Conservation (phyloP, 192 early-diverging fungal species). For the Coemansia sp. region DNA sequence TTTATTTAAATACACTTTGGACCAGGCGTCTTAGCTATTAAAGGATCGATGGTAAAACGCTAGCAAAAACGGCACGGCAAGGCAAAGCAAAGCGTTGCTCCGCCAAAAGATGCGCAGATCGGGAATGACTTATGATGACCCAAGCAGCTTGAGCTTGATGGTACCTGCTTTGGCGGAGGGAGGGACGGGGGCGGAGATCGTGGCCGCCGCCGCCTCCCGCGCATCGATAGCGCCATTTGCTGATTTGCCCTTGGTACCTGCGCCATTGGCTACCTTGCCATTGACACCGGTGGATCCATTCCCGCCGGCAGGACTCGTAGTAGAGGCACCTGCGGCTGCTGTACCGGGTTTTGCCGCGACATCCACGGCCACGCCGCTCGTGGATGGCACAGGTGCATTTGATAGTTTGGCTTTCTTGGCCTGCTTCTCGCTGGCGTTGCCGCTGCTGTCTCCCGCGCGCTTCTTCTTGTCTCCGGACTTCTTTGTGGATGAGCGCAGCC, state of each 20-base stretch:
- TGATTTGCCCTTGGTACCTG: slow-evolving; percentile 1
- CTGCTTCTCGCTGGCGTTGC: slow-evolving; percentile 1
- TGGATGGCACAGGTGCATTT: slow-evolving; percentile 33
- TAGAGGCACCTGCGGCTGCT: too few relatives aligned
- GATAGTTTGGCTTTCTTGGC: slow-evolving; percentile 26
- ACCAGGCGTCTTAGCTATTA: too few relatives aligned
- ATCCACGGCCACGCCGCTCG: slow-evolving; percentile 26
- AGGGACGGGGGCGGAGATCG: slow-evolving; percentile 35
- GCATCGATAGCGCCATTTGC: not conserved
- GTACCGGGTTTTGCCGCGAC: not conserved
- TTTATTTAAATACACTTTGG: not conserved
- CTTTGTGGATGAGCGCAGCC: slow-evolving; percentile 5
- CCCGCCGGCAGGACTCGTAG: too few relatives aligned
- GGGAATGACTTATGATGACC: slow-evolving; percentile 7
- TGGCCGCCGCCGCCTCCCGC: not conserved
- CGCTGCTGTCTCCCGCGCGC: not conserved
- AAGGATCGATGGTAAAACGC: too few relatives aligned
- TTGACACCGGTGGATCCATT: not conserved
- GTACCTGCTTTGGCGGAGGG: slow-evolving; percentile 24
- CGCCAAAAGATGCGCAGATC: too few relatives aligned
- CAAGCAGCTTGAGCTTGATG: slow-evolving; percentile 35
- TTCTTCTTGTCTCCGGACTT: not conserved
- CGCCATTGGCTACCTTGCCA: not conserved
- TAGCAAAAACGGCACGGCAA: not conserved
- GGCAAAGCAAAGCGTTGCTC: not conserved